These are phyloP conservation scores for Metschnikowia picachoensis DNA, from an alignment of 805 yeast species.

Conservation along the genomic window DNA sequence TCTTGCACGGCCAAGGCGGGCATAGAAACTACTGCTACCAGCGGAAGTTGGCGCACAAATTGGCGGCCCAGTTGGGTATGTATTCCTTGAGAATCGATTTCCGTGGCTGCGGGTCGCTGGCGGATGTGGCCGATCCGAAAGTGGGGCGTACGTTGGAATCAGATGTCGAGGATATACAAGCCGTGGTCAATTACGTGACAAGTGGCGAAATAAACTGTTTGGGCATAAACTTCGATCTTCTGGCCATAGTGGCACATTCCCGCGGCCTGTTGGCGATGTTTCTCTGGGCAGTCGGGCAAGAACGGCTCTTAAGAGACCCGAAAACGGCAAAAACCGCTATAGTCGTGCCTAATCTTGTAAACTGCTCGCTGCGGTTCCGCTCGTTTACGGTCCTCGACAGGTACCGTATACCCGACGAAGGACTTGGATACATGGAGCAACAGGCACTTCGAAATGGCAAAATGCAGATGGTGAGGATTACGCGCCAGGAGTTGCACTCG, in stretches of 20 bases:
- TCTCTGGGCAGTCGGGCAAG: slow-evolving; percentile 57
- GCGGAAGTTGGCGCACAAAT: slow-evolving; percentile 51
- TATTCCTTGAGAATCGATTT: slow-evolving; percentile 77
- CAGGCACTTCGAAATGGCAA: slow-evolving; percentile 50
- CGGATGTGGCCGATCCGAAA: slow-evolving; percentile 35
- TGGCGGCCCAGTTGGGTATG: slow-evolving; percentile 59
- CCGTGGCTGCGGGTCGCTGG: slow-evolving; percentile 80
- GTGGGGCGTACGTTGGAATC: slow-evolving; percentile 56
- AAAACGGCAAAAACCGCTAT: slow-evolving; percentile 27
- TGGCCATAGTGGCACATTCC: slow-evolving; percentile 71
- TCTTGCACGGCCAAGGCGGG: slow-evolving; percentile 84
- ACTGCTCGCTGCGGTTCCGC: slow-evolving; percentile 68
- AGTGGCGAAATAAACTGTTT: slow-evolving; percentile 32
- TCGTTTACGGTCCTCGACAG: slow-evolving; percentile 45
- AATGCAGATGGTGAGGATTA: slow-evolving; percentile 38
- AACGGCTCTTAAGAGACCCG: slow-evolving; percentile 27
- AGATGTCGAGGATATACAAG: slow-evolving; percentile 67
- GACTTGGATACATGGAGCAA: slow-evolving; percentile 24
- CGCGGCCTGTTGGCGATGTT: slow-evolving; percentile 77
- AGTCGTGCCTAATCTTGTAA: slow-evolving; percentile 62
- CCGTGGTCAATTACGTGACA: slow-evolving; percentile 27
- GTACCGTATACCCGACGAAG: slow-evolving; percentile 24
- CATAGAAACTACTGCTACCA: slow-evolving; percentile 80
- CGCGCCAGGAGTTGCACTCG: slow-evolving; percentile 48
- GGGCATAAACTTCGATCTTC: slow-evolving; percentile 43